A percentile compares a stretch with the other conserved stretches of the same genome.
Evolutionary conservation across 345 rosid genomes (phyloP).

Genomic region (Hypericum androsaemum): DNA sequence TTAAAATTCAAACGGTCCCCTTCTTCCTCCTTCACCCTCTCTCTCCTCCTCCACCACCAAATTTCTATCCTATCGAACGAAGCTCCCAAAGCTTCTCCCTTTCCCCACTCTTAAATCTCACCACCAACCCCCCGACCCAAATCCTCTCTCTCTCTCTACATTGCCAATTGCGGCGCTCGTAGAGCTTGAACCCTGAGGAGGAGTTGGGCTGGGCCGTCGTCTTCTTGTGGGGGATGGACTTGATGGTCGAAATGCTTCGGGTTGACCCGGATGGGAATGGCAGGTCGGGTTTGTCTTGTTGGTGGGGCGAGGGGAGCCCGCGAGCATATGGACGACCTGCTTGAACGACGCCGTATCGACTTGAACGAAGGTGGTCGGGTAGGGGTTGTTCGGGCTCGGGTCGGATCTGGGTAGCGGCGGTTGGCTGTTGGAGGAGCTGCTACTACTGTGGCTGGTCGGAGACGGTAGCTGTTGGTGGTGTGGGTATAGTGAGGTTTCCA

Average conservation of each 20-base stretch:
- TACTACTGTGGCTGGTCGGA: slow-evolving; percentile 13
- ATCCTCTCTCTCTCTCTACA: too few species aligned
- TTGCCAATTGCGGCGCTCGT: slow-evolving; percentile 88
- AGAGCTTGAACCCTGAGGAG: slow-evolving; percentile 81
- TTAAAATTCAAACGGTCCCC: too few species aligned
- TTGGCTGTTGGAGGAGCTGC: slow-evolving; percentile 31
- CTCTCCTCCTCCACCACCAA: too few species aligned
- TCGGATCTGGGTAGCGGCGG: too few species aligned
- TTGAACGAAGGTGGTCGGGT: slow-evolving; percentile 96
- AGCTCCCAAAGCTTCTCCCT: too few species aligned
- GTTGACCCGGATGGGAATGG: slow-evolving; percentile 14
- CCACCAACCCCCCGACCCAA: too few species aligned
- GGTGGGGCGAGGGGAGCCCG: slow-evolving; percentile 53
- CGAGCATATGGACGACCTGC: slow-evolving; percentile 95
- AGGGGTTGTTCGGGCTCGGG: slow-evolving; percentile 90
- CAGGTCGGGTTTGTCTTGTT: slow-evolving; percentile 23
- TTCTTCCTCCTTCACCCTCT: too few species aligned
- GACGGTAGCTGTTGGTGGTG: slow-evolving; percentile 19
- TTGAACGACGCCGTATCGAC: slow-evolving; percentile 90
- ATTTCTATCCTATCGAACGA: too few species aligned
- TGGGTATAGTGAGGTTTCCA: slow-evolving; percentile 67
- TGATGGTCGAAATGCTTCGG: slow-evolving; percentile 75
- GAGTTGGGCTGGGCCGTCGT: too few species aligned
- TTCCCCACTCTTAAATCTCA: too few species aligned
- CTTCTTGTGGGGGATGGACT: slow-evolving; percentile 59